Evolutionary conservation across 768 basidiomycete species (phyloP), one percentile per base, ranked within the genome.

Genomic region (Cystobasidium onofrii): DNA sequence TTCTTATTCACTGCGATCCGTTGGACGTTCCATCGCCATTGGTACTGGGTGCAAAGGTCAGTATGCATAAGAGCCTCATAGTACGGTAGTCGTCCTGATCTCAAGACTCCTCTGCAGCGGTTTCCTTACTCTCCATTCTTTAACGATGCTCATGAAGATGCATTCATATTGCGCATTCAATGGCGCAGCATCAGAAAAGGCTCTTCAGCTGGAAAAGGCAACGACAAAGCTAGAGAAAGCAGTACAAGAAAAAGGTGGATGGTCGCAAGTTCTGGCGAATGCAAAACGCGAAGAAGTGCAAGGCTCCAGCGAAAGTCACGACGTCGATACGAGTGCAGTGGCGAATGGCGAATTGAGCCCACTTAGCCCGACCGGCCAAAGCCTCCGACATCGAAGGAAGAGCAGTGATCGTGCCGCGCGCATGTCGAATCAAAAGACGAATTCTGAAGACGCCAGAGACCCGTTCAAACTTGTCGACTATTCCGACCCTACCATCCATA

Each of bases 131-230:
- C 81, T 92, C 62, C 94, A 97, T 80, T 87, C 90, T 10, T 83
- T 98, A 25, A 90, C 77, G 33, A 82, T 80, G 62, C 77, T 83
- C 75, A 83, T 83, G 83, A 83, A 83, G 82, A 89, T 95, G 85
- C 94, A 99, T 81, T 96, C 92, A 3, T 99, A 97, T 81, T 86
- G 90, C 80, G 85, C 88, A 25, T 86, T 89, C 52, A 97, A 97
- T 79, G 92, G 95, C 4, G 87, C 90, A 77, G 86, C 96, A 25
- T 86, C 89, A n/a, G 79, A 72, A 75, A 81, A 73, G 73, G 65
- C 4, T 39, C 73, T 46, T 15, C 55, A 73, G 44, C 43, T 75
- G 55, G 76, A 76, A 18, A 77, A 85, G 17, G 80, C 87, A 4
- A 75, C 80, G 1, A 80, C 84, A 33, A 84, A 89, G 23, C 84